phyloP scores from a whole-genome alignment of 768 basidiomycete genomes.

The Lentinula sp. region DNA sequence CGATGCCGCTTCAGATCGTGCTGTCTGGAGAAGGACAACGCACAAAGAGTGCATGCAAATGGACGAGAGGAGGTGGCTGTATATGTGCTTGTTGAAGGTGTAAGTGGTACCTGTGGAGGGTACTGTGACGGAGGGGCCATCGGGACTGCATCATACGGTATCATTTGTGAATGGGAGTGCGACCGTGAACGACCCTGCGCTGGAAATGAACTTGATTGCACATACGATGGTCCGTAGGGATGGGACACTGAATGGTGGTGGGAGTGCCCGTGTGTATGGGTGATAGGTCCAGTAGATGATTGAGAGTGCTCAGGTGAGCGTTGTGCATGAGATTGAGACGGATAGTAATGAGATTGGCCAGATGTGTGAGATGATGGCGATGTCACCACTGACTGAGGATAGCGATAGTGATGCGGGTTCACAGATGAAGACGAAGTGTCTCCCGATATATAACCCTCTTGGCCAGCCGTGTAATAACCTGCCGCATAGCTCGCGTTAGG shows the following conservation, averaged over 20 bases:
- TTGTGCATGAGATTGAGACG: slow-evolving; percentile 21
- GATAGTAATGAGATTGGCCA: slow-evolving; percentile 28
- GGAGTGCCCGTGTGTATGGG: slow-evolving; percentile 13
- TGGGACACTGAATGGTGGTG: slow-evolving; percentile 11
- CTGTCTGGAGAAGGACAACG: slow-evolving; percentile 79
- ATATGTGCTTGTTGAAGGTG: slow-evolving; percentile 26
- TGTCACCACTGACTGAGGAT: neutral
- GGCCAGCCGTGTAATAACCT: slow-evolving; percentile 1
- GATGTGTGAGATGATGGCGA: slow-evolving; percentile 23
- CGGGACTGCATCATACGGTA: slow-evolving; percentile 17
- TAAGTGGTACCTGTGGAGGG: slow-evolving; percentile 26
- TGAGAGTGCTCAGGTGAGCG: slow-evolving; percentile 6
- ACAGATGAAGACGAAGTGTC: slow-evolving; percentile 24
- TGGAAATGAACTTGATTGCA: slow-evolving; percentile 1
- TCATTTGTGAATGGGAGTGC: slow-evolving; percentile 38
- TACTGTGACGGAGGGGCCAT: slow-evolving; percentile 21
- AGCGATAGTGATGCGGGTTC: slow-evolving; percentile 4
- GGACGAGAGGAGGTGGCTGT: slow-evolving; percentile 56
- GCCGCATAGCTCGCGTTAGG: neutral
- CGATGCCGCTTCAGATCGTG: slow-evolving; percentile 82
- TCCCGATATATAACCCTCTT: slow-evolving; percentile 20
- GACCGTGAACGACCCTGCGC: slow-evolving; percentile 19
- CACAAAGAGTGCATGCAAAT: slow-evolving; percentile 67
- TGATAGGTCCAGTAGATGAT: slow-evolving; percentile 8
- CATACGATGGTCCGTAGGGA: slow-evolving; percentile 13